Conservation (phyloP, 441 rosid genomes). For the Rhodomyrtus psidioides region DNA sequence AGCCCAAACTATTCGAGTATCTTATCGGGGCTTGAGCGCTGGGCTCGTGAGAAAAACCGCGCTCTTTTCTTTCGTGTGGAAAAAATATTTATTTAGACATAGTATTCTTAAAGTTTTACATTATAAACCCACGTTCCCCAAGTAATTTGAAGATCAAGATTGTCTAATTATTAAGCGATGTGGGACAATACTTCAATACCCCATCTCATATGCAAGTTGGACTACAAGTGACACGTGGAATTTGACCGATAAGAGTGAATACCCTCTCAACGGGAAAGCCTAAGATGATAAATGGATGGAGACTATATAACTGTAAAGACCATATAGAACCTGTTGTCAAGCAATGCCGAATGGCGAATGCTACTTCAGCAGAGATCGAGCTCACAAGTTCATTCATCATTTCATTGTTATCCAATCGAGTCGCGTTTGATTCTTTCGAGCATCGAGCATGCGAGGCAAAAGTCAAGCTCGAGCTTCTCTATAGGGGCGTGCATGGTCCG, state of each 20-base stretch:
- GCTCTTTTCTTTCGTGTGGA: background rate
- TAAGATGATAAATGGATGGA: too few species aligned
- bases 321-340: too few species aligned
- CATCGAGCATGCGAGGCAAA: background rate
- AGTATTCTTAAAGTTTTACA: background rate
- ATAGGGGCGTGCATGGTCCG: too few species aligned
- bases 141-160: background rate
- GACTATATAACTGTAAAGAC: fast-evolving
- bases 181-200: too few species aligned
- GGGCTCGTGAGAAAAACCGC: background rate
- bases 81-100: background rate
- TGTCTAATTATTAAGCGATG: too few species aligned
- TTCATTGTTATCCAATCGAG: background rate
- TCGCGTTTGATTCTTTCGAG: background rate
- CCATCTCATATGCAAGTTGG: too few species aligned
- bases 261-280: too few species aligned
- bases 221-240: too few species aligned
- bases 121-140: background rate
- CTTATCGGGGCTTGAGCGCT: background rate
- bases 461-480: background rate
- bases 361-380: background rate
- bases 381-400: background rate
- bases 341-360: too few species aligned
- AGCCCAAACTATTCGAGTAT: background rate
- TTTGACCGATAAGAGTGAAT: too few species aligned